Evolutionary conservation across 2,329 filamentous ascomycete species (phyloP).

Genomic region (Pseudopyricularia cyperi): DNA sequence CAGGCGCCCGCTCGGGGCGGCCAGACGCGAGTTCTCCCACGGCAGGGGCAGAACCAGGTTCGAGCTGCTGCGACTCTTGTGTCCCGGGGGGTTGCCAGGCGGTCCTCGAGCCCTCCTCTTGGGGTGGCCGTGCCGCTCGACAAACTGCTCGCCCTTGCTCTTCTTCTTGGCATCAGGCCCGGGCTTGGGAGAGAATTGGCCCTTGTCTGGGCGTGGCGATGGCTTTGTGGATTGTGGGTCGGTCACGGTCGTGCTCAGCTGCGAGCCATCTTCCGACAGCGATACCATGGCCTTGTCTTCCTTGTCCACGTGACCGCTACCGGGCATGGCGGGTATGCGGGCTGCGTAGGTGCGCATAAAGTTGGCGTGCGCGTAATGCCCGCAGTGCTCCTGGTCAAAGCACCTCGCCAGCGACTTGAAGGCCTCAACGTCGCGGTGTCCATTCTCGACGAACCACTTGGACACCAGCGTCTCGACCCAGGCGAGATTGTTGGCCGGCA

Average conservation of each 20-base stretch:
- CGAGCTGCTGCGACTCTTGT: constrained; percentile 15
- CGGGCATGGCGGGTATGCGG: constrained; percentile 24
- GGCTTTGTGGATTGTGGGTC: background rate
- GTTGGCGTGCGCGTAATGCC: constrained; percentile 42
- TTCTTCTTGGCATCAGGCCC: constrained; percentile 17
- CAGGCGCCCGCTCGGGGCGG: constrained; percentile 15
- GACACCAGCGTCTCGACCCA: constrained; percentile 52
- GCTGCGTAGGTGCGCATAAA: constrained; percentile 50
- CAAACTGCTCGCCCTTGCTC: constrained; percentile 19
- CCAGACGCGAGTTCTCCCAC: constrained; percentile 16
- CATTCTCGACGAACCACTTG: constrained; percentile 51
- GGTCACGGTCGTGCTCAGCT: constrained; percentile 7
- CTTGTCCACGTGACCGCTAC: constrained; percentile 14
- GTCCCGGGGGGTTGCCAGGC: constrained; percentile 20
- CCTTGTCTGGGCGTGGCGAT: background rate
- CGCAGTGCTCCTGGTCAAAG: constrained; percentile 48
- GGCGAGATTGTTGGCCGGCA: constrained; percentile 40
- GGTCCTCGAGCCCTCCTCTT: constrained; percentile 18
- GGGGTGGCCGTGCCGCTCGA: constrained; percentile 21
- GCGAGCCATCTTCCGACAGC: constrained; percentile 15
- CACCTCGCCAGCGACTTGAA: constrained; percentile 50
- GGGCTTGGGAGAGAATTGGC: background rate
- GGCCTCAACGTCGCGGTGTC: constrained; percentile 46
- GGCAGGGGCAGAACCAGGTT: constrained; percentile 10
- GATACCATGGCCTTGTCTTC: constrained; percentile 17